Percentiles rank a stretch among this genome's conserved stretches.
phyloP scores from a whole-genome alignment of 345 rosid species.

The Clarkia xantiana region DNA sequence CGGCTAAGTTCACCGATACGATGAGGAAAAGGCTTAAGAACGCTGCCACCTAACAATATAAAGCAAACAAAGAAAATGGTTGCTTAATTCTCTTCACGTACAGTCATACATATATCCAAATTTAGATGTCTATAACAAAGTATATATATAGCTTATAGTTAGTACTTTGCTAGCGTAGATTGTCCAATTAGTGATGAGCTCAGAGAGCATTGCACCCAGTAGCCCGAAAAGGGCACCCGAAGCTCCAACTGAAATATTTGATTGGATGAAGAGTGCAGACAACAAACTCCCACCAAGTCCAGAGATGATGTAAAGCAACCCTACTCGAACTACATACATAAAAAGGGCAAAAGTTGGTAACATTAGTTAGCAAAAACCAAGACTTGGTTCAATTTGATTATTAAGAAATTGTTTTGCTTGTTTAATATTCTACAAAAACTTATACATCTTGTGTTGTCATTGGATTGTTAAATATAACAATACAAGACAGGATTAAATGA shows the following conservation, averaged over 20 bases:
- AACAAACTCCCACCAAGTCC: slow-evolving; percentile 92
- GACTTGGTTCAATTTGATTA: neutral
- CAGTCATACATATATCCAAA: too few relatives aligned
- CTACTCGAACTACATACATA: slow-evolving; percentile 35
- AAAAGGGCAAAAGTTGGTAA: neutral
- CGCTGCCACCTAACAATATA: slow-evolving; percentile 37
- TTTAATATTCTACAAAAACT: too few relatives aligned
- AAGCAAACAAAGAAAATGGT: too few relatives aligned
- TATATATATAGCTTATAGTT: too few relatives aligned
- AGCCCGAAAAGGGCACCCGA: slow-evolving; percentile 93
- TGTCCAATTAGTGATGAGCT: slow-evolving; percentile 87
- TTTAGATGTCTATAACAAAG: too few relatives aligned
- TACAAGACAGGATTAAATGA: too few relatives aligned
- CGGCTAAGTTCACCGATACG: slow-evolving; percentile 57
- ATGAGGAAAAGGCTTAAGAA: slow-evolving; percentile 48
- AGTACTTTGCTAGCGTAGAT: slow-evolving; percentile 70
- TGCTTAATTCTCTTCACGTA: too few relatives aligned
- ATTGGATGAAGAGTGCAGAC: slow-evolving; percentile 77
- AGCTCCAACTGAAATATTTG: slow-evolving; percentile 82
- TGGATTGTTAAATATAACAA: too few relatives aligned
- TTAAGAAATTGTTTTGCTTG: too few relatives aligned
- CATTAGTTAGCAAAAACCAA: neutral
- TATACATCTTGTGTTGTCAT: too few relatives aligned
- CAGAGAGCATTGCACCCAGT: slow-evolving; percentile 90
- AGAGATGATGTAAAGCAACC: slow-evolving; percentile 63